Conservation (phyloP, 495 filamentous ascomycete genomes). For the Xylaria flabelliformis region DNA sequence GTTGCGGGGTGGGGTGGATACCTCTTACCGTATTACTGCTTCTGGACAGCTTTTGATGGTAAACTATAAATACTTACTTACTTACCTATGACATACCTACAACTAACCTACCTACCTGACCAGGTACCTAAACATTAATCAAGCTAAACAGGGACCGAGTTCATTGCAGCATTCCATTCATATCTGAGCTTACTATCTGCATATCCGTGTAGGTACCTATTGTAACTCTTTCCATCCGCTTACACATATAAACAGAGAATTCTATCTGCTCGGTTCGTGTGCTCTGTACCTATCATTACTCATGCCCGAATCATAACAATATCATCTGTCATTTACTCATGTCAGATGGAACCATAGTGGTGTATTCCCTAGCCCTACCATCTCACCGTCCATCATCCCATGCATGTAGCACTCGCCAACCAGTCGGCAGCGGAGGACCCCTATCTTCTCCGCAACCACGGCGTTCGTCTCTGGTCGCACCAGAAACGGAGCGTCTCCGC, state of each 20-base stretch:
- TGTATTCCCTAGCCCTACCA: constrained; percentile 6
- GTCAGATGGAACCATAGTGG: constrained; percentile 20
- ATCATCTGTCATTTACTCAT: not conserved
- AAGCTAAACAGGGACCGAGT: no score
- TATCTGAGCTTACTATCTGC: no score
- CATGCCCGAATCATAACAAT: not conserved
- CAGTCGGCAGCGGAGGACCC: constrained; percentile 22
- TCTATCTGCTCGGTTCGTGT: not conserved
- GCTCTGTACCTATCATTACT: not conserved
- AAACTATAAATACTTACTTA: no score
- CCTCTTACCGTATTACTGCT: no score
- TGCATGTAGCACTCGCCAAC: constrained; percentile 42
- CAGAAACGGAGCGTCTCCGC: constrained; percentile 27
- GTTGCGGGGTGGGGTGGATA: not conserved
- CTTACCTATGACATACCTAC: no score
- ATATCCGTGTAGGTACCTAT: no score
- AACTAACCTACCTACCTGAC: no score
- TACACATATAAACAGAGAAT: no score
- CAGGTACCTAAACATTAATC: no score
- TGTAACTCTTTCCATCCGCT: no score
- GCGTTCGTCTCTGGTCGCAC: constrained; percentile 16
- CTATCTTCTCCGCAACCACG: not conserved
- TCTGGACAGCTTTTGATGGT: no score
- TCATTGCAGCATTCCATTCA: no score
- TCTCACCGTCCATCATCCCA: constrained; percentile 41